A percentile compares a stretch with the other conserved stretches of the same genome.
These are phyloP conservation scores for Lactarius quietus DNA, from an alignment of 768 basidiomycete species.

Conservation along the genomic window DNA sequence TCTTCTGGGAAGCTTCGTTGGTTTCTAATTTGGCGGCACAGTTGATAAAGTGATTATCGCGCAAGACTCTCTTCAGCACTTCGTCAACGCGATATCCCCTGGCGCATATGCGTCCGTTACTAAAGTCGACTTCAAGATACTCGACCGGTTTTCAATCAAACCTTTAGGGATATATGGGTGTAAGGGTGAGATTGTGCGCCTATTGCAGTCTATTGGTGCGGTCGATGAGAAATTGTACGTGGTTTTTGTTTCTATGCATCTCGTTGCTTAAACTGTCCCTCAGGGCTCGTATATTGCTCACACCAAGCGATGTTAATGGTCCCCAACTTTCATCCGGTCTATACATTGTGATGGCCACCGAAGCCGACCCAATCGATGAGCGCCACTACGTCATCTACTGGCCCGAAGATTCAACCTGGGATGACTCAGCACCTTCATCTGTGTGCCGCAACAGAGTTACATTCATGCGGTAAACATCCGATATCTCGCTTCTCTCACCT, in stretches of 20 bases:
- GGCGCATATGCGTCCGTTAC: slow-evolving; percentile 51
- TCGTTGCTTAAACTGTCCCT: not conserved
- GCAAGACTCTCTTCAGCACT: slow-evolving; percentile 44
- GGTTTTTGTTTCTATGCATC: not conserved
- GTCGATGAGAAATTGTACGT: slow-evolving; percentile 43
- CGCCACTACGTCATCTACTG: slow-evolving; percentile 37
- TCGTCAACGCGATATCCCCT: slow-evolving; percentile 46
- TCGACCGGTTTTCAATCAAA: slow-evolving; percentile 45
- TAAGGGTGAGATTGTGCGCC: slow-evolving; percentile 45
- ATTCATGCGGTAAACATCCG: slow-evolving; percentile 51
- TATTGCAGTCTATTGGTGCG: slow-evolving; percentile 37
- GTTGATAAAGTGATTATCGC: slow-evolving; percentile 61
- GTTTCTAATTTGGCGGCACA: slow-evolving; percentile 24
- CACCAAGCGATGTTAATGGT: slow-evolving; percentile 14
- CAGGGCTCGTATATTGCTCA: slow-evolving; percentile 27
- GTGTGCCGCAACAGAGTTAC: slow-evolving; percentile 51
- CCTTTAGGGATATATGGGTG: slow-evolving; percentile 57
- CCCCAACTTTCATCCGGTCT: slow-evolving; percentile 45
- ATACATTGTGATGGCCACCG: slow-evolving; percentile 37
- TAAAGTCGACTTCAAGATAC: slow-evolving; percentile 49
- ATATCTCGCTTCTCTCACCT: not conserved
- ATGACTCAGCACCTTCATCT: slow-evolving; percentile 43
- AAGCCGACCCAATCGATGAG: slow-evolving; percentile 20
- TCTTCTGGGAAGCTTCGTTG: not conserved
- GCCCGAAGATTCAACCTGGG: slow-evolving; percentile 45